Evolutionary conservation across 257 asterid species (phyloP).

Genomic region (Capsicum chinense): DNA sequence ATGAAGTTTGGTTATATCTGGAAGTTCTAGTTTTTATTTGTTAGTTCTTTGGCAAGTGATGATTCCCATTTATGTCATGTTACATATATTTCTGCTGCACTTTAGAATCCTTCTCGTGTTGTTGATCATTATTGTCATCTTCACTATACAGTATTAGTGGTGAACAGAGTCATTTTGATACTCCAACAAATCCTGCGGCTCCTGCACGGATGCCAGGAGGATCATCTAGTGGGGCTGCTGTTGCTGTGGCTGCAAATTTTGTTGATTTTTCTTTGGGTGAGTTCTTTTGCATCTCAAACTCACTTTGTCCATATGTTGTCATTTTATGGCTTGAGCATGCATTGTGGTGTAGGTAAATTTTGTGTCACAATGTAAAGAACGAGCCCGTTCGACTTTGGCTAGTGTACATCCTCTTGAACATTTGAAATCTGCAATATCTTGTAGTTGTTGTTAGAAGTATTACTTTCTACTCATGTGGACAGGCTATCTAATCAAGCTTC

Average conservation of each 20-base stretch:
- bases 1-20: background rate
- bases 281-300: constrained; percentile 32
- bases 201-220: constrained; percentile 88
- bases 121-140: constrained; percentile 9
- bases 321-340: background rate
- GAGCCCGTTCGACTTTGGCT: background rate
- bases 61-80: background rate
- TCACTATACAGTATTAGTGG: constrained; percentile 65
- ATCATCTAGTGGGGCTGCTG: constrained; percentile 99
- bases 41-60: background rate
- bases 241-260: constrained; percentile 84
- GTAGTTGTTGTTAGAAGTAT: background rate
- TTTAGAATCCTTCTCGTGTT: background rate
- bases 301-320: constrained; percentile 16
- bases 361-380: background rate
- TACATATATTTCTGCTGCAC: constrained; percentile 12
- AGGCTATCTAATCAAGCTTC: background rate
- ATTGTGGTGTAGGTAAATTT: constrained; percentile 7
- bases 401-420: background rate
- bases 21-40: background rate
- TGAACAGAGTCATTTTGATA: constrained; percentile 78
- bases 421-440: constrained; percentile 12
- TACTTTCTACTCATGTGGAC: background rate
- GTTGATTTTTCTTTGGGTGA: constrained; percentile 94
- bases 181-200: constrained; percentile 94